Evolutionary conservation across 192 early-diverging fungal species (phyloP), one percentile per base, ranked within the genome.

Genomic region (Coemansia sp.): DNA sequence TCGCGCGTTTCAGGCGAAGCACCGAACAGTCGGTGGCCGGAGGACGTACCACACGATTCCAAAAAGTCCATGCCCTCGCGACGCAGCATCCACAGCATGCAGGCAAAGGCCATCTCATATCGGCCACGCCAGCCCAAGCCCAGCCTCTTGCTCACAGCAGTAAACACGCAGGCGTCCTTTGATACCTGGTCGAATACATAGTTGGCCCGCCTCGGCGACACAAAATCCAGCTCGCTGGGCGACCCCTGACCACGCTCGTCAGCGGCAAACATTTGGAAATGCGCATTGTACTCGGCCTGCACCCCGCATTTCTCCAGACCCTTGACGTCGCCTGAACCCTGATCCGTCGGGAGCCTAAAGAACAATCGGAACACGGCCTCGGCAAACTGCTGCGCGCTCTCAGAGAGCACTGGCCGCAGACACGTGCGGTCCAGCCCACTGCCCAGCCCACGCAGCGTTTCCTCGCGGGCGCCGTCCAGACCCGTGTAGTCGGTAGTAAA

Each of bases 31-130:
- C 59, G 59, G 9, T 25, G 34, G 59, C 11, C 59, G n/a, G 9
- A 9, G 34, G 59, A 27, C 27, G 27, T 6, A 1, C 37, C 36
- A 2, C 34, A 7, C 9, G 34, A 21, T 19, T 36, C 7, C 31
- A 34, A n/a, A 25, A 61, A 61, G 19, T n/a, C 19, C 34, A 36
- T 34, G 8, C 32, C 34, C 36, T 61, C 34, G 8, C 37, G 59
- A 8, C 59, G 59, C 59, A 61, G 37, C 59, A 61, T 61, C 59
- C 59, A 61, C 19, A 61, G 19, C 1, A 61, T 8, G 14, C 59
- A 38, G n/a, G 59, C 59, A 39, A 37, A 61, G 7, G 59, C 34
- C 59, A 61, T 61, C 10, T 61, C 59, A 36, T 61, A 61, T 8
- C 59, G 19, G 3, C 19, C 59, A 4, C 37, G 59, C 36, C 3